Evolutionary conservation across 805 yeast genomes (phyloP).

Genomic region (Kodamaea kaohsiungensis): DNA sequence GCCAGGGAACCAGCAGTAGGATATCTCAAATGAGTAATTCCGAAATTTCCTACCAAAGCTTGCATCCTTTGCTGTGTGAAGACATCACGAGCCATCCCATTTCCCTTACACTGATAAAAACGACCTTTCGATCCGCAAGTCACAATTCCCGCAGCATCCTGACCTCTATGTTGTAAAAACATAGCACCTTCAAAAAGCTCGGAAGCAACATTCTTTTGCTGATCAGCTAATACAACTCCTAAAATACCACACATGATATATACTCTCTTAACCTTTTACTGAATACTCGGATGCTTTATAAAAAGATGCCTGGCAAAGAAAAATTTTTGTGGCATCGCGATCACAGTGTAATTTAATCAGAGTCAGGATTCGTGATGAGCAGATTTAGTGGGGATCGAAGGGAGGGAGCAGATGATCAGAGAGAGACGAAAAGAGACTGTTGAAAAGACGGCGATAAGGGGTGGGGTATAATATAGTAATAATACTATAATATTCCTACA

Average conservation of each 20-base stretch:
- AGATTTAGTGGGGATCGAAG: neutral
- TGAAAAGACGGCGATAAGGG: too few relatives aligned
- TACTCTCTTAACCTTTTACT: neutral
- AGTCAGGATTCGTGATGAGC: constrained; percentile 1
- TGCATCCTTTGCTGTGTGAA: constrained; percentile 80
- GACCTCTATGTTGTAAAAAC: constrained; percentile 95
- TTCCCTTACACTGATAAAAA: constrained; percentile 95
- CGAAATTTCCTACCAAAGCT: constrained; percentile 89
- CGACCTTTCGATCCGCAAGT: constrained; percentile 95
- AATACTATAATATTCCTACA: too few relatives aligned
- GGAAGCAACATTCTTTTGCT: constrained; percentile 71
- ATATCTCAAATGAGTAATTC: constrained; percentile 90
- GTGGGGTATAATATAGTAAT: too few relatives aligned
- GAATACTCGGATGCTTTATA: neutral
- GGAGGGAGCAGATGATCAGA: neutral
- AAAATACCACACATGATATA: constrained; percentile 87
- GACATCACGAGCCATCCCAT: constrained; percentile 98
- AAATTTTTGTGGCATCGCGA: constrained; percentile 9
- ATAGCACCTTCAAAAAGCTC: constrained; percentile 91
- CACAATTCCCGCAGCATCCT: constrained; percentile 98
- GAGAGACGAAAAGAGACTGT: too few relatives aligned
- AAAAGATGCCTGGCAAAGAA: constrained; percentile 1
- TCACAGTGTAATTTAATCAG: constrained; percentile 2
- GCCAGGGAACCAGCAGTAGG: constrained; percentile 98
- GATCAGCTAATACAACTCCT: constrained; percentile 83